A percentile compares a stretch with the other conserved stretches of the same genome.
These are phyloP conservation scores for Phytophthora syringae DNA, from an alignment of 352 stramenopile species.

Conservation along the genomic window DNA sequence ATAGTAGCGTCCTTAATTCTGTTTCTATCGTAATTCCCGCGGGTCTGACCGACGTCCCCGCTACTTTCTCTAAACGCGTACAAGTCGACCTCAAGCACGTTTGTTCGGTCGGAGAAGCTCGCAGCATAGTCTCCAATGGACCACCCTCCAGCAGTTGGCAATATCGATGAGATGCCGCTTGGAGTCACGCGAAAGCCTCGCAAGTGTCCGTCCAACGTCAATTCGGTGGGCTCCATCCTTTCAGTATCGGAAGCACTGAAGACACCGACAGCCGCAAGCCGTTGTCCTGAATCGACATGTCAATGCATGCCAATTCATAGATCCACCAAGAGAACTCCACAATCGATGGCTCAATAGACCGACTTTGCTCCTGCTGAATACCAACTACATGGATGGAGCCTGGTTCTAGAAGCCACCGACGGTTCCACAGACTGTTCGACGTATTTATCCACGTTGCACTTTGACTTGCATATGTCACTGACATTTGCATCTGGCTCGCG, in stretches of 20 bases:
- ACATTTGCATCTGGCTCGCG: slow-evolving; percentile 2
- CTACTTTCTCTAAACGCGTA: slow-evolving; percentile 5
- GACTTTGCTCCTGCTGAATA: neutral
- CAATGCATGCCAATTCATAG: slow-evolving; percentile 14
- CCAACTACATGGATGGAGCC: slow-evolving; percentile 11
- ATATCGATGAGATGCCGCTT: slow-evolving; percentile 32
- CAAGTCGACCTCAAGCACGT: slow-evolving; percentile 4
- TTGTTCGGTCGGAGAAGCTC: slow-evolving; percentile 1
- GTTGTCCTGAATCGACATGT: slow-evolving; percentile 20
- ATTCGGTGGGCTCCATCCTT: slow-evolving; percentile 6
- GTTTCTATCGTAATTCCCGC: neutral
- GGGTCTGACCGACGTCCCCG: neutral
- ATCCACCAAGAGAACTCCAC: slow-evolving; percentile 6
- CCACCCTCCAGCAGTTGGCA: slow-evolving; percentile 2
- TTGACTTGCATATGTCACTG: neutral
- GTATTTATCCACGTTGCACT: neutral
- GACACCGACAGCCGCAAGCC: slow-evolving; percentile 3
- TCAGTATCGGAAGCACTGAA: slow-evolving; percentile 9
- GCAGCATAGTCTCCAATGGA: slow-evolving; percentile 12
- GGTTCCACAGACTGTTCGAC: slow-evolving; percentile 10
- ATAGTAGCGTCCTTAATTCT: neutral
- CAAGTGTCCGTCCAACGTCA: slow-evolving; percentile 33
- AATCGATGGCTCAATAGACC: neutral
- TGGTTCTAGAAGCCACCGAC: slow-evolving; percentile 23
- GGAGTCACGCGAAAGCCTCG: slow-evolving; percentile 42